phyloP scores from a whole-genome alignment of 768 basidiomycete species.

The Lactarius indigo region DNA sequence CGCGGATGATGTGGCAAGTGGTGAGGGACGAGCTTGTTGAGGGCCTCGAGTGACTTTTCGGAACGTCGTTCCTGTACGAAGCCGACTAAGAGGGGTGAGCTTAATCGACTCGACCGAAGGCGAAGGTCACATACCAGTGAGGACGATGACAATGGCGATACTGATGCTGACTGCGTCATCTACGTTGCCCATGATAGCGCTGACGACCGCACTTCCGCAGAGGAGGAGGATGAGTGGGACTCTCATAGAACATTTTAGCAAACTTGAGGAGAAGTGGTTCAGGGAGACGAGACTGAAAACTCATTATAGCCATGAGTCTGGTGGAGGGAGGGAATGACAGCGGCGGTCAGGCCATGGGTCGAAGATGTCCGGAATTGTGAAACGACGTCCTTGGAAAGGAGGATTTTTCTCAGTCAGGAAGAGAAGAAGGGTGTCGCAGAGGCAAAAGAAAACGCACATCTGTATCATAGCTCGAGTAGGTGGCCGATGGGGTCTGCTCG shows the following conservation, averaged over 20 bases:
- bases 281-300: slow-evolving; percentile 78
- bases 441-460: slow-evolving; percentile 15
- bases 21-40: slow-evolving; percentile 96
- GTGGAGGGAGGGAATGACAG: slow-evolving; percentile 61
- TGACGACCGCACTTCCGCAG: slow-evolving; percentile 85
- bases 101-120: neutral
- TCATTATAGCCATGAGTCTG: slow-evolving; percentile 86
- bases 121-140: slow-evolving; percentile 65
- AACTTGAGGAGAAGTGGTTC: slow-evolving; percentile 86
- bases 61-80: slow-evolving; percentile 95
- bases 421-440: too few relatives aligned
- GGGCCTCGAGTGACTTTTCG: slow-evolving; percentile 88
- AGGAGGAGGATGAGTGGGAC: slow-evolving; percentile 86
- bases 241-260: slow-evolving; percentile 93
- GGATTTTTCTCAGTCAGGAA: slow-evolving; percentile 3
- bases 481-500: slow-evolving; percentile 17
- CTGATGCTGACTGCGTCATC: slow-evolving; percentile 95
- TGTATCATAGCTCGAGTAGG: neutral
- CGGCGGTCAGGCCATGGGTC: slow-evolving; percentile 56
- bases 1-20: slow-evolving; percentile 91
- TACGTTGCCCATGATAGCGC: slow-evolving; percentile 90
- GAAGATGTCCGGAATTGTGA: slow-evolving; percentile 64
- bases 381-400: slow-evolving; percentile 60
- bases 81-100: slow-evolving; percentile 53
- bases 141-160: slow-evolving; percentile 86